These are phyloP conservation scores for Botrytis pseudocinerea DNA, from an alignment of 2,329 filamentous ascomycete genomes.

Conservation along the genomic window DNA sequence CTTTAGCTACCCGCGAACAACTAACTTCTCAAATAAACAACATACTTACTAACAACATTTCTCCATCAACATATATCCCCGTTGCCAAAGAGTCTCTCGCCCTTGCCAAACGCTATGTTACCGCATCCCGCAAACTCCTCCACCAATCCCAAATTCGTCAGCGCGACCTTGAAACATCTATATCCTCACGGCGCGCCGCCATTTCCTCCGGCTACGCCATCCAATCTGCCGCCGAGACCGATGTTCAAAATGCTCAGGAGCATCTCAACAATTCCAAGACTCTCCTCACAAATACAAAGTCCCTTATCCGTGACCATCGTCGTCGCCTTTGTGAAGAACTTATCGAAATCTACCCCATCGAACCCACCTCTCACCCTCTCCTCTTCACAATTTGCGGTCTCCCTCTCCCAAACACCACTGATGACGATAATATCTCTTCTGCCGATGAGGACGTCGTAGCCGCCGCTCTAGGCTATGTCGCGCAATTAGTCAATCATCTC, in stretches of 20 bases:
- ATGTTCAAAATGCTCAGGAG: slow-evolving; percentile 61
- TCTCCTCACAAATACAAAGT: slow-evolving; percentile 57
- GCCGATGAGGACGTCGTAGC: slow-evolving; percentile 69
- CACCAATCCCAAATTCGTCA: slow-evolving; percentile 61
- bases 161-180: slow-evolving; percentile 66
- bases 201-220: slow-evolving; percentile 64
- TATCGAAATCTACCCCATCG: slow-evolving; percentile 75
- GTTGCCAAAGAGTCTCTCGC: slow-evolving; percentile 52
- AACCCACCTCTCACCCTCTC: slow-evolving; percentile 64
- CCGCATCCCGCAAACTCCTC: slow-evolving; percentile 65
- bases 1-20: slow-evolving; percentile 71
- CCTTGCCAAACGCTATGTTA: slow-evolving; percentile 56
- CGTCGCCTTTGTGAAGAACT: slow-evolving; percentile 87
- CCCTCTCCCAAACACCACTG: slow-evolving; percentile 76
- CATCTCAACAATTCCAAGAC: slow-evolving; percentile 58
- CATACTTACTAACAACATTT: slow-evolving; percentile 46
- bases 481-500: slow-evolving; percentile 71
- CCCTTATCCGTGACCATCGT: slow-evolving; percentile 79
- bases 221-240: slow-evolving; percentile 58
- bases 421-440: slow-evolving; percentile 54
- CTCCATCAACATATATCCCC: slow-evolving; percentile 47
- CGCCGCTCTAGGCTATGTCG: slow-evolving; percentile 78
- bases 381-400: slow-evolving; percentile 82
- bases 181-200: slow-evolving; percentile 63
- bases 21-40: slow-evolving; percentile 77